Evolutionary conservation across 1,139 yeast genomes (phyloP).

Genomic region (Kodamaea sp.): DNA sequence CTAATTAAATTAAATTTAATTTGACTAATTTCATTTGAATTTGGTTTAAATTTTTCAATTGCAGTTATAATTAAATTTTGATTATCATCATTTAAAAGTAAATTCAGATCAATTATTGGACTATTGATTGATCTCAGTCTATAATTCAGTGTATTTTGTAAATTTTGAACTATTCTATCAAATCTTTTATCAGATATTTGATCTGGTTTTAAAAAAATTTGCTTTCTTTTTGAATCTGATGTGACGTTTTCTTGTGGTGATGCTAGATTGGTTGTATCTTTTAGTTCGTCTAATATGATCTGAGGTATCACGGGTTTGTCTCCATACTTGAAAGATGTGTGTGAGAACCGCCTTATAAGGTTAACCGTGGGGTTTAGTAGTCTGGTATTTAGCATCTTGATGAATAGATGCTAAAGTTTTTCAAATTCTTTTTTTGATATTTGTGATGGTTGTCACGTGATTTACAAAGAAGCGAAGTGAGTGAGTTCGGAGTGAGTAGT

Average conservation of each 20-base stretch:
- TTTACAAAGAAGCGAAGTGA: no score
- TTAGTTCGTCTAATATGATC: slow-evolving; percentile 13
- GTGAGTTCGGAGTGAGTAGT: no score
- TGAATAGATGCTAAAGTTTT: not conserved
- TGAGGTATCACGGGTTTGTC: slow-evolving; percentile 15
- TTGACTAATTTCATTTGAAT: slow-evolving; percentile 8
- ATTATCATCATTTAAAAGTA: slow-evolving; percentile 1
- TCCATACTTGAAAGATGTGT: not conserved
- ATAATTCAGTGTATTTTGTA: slow-evolving; percentile 7
- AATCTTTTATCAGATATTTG: slow-evolving; percentile 14
- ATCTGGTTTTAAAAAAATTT: slow-evolving; percentile 16
- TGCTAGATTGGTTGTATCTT: slow-evolving; percentile 13
- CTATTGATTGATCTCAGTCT: slow-evolving; percentile 4
- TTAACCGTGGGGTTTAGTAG: no score
- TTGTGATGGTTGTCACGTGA: no score
- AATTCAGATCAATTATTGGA: slow-evolving; percentile 4
- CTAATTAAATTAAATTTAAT: slow-evolving; percentile 10
- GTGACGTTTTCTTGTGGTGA: slow-evolving; percentile 3
- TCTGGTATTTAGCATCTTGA: not conserved
- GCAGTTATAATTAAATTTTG: slow-evolving; percentile 4
- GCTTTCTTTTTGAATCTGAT: slow-evolving; percentile 10
- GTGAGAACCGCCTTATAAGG: no score
- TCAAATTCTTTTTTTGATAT: no score
- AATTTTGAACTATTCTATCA: slow-evolving; percentile 11
- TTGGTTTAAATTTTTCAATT: slow-evolving; percentile 14